phyloP scores from a whole-genome alignment of 2,329 filamentous ascomycete genomes.

The Teratosphaeria epicoccoides region DNA sequence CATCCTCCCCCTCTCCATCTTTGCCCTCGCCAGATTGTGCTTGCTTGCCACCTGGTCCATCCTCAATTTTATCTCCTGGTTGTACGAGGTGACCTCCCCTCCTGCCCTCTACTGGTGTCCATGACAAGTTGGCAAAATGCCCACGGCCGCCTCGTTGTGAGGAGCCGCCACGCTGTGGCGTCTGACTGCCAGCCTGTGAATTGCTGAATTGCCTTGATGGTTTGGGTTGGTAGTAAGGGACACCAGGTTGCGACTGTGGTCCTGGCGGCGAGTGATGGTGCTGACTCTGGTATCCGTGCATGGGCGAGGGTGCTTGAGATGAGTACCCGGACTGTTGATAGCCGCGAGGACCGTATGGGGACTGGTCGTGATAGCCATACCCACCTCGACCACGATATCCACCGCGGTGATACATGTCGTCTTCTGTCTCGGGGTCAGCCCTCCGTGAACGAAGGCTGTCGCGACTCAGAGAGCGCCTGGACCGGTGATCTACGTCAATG shows the following conservation, averaged over 20 bases:
- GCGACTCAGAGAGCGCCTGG: constrained; percentile 13
- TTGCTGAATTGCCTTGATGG: constrained; percentile 32
- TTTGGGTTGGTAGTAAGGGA: constrained; percentile 22
- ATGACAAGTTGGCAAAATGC: constrained; percentile 59
- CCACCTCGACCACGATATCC: constrained; percentile 20
- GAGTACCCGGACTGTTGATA: constrained; percentile 36
- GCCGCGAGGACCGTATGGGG: constrained; percentile 48
- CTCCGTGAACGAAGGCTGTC: constrained; percentile 14
- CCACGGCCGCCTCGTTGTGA: constrained; percentile 34
- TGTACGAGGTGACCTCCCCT: constrained; percentile 40
- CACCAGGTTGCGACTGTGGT: constrained; percentile 23
- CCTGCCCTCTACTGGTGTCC: constrained; percentile 51
- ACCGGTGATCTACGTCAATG: constrained; percentile 2
- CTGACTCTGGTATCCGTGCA: constrained; percentile 47
- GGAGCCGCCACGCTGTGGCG: constrained; percentile 35
- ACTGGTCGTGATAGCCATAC: constrained; percentile 44
- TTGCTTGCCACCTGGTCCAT: background rate
- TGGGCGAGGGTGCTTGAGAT: constrained; percentile 29
- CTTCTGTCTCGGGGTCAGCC: constrained; percentile 10
- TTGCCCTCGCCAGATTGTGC: constrained; percentile 3
- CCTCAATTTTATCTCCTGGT: constrained; percentile 18
- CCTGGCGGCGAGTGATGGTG: constrained; percentile 43
- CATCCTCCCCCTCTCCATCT: constrained; percentile 38
- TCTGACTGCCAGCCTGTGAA: constrained; percentile 11
- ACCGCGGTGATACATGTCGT: constrained; percentile 24